These are phyloP conservation scores for Hawksworthiomyces lignivorus DNA, from an alignment of 2,329 filamentous ascomycete genomes.

Conservation along the genomic window DNA sequence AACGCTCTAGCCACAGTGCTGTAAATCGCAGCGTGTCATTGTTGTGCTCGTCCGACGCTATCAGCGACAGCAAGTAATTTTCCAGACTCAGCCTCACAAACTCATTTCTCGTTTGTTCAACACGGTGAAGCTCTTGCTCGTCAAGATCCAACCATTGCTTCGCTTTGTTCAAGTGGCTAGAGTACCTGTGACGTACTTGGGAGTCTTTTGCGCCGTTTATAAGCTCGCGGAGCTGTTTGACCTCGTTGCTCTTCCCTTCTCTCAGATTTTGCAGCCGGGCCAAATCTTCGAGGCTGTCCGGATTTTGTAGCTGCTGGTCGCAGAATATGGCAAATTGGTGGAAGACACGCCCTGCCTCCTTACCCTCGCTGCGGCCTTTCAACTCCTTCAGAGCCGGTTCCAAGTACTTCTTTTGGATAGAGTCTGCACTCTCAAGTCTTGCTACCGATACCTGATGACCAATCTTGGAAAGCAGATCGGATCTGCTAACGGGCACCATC, in stretches of 20 bases:
- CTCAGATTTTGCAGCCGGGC: conserved; percentile 70
- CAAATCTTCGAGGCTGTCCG: conserved; percentile 77
- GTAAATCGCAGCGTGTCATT: conserved; percentile 88
- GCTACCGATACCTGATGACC: conserved; percentile 86
- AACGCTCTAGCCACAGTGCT: conserved; percentile 86
- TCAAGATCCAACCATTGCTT: conserved; percentile 87
- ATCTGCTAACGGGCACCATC: conserved; percentile 61
- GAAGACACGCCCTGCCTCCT: conserved; percentile 79
- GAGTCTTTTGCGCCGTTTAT: conserved; percentile 42
- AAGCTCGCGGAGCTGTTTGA: conserved; percentile 60
- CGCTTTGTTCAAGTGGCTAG: conserved; percentile 60
- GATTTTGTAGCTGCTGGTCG: conserved; percentile 84
- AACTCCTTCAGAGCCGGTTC: conserved; percentile 77
- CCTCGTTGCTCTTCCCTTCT: conserved; percentile 73
- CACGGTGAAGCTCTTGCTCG: conserved; percentile 72
- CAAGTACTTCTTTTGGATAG: conserved; percentile 81
- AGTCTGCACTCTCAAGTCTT: conserved; percentile 80
- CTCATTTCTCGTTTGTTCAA: conserved; percentile 67
- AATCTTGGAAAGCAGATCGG: conserved; percentile 78
- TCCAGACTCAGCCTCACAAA: conserved; percentile 85
- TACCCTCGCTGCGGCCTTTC: conserved; percentile 56
- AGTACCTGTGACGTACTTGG: conserved; percentile 48
- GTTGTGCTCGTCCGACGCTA: conserved; percentile 79
- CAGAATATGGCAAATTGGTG: conserved; percentile 95
- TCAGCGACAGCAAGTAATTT: conserved; percentile 82